A percentile compares a stretch with the other conserved stretches of the same genome.
Conservation (phyloP, 148 eudicot species). For the Diospyros lotus region DNA sequence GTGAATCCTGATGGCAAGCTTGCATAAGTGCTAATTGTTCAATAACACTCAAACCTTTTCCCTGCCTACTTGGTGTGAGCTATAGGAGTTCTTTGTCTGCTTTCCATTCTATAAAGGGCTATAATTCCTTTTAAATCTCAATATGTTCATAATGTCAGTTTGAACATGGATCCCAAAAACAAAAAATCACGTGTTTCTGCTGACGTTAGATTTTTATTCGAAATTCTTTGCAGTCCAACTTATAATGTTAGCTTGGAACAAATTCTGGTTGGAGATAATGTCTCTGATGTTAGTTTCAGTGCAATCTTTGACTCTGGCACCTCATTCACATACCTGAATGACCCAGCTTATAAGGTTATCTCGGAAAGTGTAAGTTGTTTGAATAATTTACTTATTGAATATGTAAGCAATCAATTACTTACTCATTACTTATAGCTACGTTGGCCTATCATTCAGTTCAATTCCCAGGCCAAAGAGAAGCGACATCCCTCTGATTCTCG, state of each 20-base stretch:
- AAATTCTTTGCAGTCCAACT: slow-evolving; percentile 50
- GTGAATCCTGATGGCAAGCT: slow-evolving; percentile 1
- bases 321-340: slow-evolving; percentile 72
- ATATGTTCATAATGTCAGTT: too few relatives aligned
- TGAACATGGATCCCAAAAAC: too few relatives aligned
- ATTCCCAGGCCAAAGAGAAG: slow-evolving; percentile 41
- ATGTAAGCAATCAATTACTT: too few relatives aligned
- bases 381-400: slow-evolving; percentile 9
- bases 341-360: slow-evolving; percentile 65
- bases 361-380: slow-evolving; percentile 49
- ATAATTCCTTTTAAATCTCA: too few relatives aligned
- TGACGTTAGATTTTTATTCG: slow-evolving; percentile 9
- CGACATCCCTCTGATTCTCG: slow-evolving; percentile 26
- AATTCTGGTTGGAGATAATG: slow-evolving; percentile 44
- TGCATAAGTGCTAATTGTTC: neutral
- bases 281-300: slow-evolving; percentile 30
- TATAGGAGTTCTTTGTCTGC: too few relatives aligned
- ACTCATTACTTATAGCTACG: neutral
- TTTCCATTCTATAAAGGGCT: too few relatives aligned
- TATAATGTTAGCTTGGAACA: slow-evolving; percentile 62
- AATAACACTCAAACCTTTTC: too few relatives aligned
- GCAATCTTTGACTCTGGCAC: slow-evolving; percentile 86
- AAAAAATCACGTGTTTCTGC: neutral
- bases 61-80: too few relatives aligned
- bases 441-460: slow-evolving; percentile 41